phyloP scores from a whole-genome alignment of 2,329 filamentous ascomycete genomes.

The Aspergillus brasiliensis region DNA sequence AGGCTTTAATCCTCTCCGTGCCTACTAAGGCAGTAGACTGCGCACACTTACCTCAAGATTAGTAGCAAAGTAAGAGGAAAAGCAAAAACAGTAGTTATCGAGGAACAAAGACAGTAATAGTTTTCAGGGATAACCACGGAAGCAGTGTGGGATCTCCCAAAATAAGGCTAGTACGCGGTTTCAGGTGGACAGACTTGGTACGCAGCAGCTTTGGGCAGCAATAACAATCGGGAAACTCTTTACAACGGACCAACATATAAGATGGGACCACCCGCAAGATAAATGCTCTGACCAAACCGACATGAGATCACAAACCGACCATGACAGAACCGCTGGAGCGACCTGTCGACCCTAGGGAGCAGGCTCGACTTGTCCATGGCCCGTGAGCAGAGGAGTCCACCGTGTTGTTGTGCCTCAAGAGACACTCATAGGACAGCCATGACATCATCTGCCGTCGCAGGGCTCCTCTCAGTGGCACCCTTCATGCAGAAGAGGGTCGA shows the following conservation, averaged over 20 bases:
- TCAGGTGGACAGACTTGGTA: neutral
- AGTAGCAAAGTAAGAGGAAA: neutral
- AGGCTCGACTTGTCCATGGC: slow-evolving; percentile 13
- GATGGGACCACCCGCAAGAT: slow-evolving; percentile 4
- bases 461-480: neutral
- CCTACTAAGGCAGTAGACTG: no score
- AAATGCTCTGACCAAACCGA: slow-evolving; percentile 5
- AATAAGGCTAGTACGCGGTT: slow-evolving; percentile 2
- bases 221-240: neutral
- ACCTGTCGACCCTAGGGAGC: neutral
- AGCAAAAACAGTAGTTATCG: neutral
- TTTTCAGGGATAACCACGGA: neutral
- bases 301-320: slow-evolving; percentile 18
- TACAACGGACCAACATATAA: neutral
- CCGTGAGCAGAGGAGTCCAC: slow-evolving; percentile 1
- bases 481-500: neutral
- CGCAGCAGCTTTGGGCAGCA: neutral
- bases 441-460: slow-evolving; percentile 15
- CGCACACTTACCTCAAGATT: slow-evolving; percentile 5
- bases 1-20: no score
- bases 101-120: no score
- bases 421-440: slow-evolving; percentile 4
- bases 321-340: slow-evolving; percentile 1
- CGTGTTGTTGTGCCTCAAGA: slow-evolving; percentile 7
- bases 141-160: slow-evolving; percentile 4